Base-by-base conservation (phyloP, 2,329 filamentous ascomycete species). In the Ophiostoma triangulosporum region DNA sequence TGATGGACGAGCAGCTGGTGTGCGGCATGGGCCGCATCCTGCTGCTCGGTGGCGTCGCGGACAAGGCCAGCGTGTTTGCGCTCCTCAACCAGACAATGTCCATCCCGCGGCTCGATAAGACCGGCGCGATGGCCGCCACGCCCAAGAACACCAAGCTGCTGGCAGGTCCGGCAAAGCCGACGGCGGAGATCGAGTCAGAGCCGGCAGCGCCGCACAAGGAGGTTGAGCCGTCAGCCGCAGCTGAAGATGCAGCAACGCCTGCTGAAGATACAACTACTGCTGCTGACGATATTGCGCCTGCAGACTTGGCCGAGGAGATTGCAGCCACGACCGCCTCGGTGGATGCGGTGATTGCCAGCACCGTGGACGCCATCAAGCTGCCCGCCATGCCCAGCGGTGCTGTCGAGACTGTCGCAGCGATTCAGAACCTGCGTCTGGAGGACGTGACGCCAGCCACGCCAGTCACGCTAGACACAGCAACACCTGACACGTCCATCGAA, bases 61-160 rank as follows among this genome's bases (percentile, higher is more conserved):
- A 93, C 60, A 82, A 77, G 66, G 79, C 84, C 57, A 80, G 88
- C 60, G 72, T 95, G 2, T 74, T 95, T 22, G 78, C 78, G 36
- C 71, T 96, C 20, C 68, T 94, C n/a, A 76, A 88, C 59, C 83
- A 95, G 67, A 86, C 88, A 1, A 90, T 91, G 80, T 77, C 80
- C 48, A 76, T 95, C 40, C 79, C 83, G 32, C 77, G 80, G 51
- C 63, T 70, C 59, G 72, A 66, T 60, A 51, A 29, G 15, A 15
- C 6, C 1, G 24, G 15, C 11, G 17, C 27, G 15, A n/a, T n/a
- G 9, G 15, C 2, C 9, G 29, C 20, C 8, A 12, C 9, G 31
- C 24, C 15, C 4, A 9, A 40, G 17, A 22, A 43, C 7, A 4
- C 24, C 17, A 48, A 40, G 38, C 8, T 33, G 20, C 26, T 29